Percentiles rank a stretch among this genome's conserved stretches.
These are phyloP conservation scores for Penstemon barbatus DNA, from an alignment of 257 asterid species.

Conservation along the genomic window DNA sequence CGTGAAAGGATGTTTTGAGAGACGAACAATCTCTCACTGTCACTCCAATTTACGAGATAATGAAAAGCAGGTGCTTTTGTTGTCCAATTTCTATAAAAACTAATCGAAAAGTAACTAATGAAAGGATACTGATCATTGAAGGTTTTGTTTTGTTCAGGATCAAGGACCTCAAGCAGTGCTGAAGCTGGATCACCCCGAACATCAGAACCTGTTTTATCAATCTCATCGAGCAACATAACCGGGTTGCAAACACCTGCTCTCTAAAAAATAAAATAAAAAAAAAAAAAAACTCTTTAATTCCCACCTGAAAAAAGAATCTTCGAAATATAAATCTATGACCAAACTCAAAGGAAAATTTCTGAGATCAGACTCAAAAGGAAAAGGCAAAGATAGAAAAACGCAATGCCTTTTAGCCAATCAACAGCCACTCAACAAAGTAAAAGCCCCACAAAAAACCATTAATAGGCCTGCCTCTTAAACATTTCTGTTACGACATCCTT, in stretches of 20 bases:
- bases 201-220: slow-evolving; percentile 98
- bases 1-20: no score
- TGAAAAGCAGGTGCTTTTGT: background rate
- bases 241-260: slow-evolving; percentile 95
- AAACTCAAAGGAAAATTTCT: no score
- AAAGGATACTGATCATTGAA: slow-evolving; percentile 98
- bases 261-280: slow-evolving; percentile 34
- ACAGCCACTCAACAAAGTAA: slow-evolving; percentile 19
- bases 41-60: background rate
- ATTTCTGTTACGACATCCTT: background rate
- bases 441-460: slow-evolving; percentile 1
- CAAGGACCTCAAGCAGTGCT: slow-evolving; percentile 96
- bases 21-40: background rate
- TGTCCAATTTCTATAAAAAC: background rate
- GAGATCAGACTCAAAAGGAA: background rate
- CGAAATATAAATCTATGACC: background rate
- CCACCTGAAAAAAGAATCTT: background rate
- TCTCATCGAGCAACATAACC: slow-evolving; percentile 98
- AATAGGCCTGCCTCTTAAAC: slow-evolving; percentile 23
- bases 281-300: slow-evolving; percentile 21
- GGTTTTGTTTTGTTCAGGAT: slow-evolving; percentile 94
- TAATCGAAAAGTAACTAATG: slow-evolving; percentile 24
- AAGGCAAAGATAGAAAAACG: slow-evolving; percentile 21
- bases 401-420: slow-evolving; percentile 18
- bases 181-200: slow-evolving; percentile 99